Conservation (phyloP, 2,329 filamentous ascomycete genomes). For the Phyllosticta citribraziliensis region DNA sequence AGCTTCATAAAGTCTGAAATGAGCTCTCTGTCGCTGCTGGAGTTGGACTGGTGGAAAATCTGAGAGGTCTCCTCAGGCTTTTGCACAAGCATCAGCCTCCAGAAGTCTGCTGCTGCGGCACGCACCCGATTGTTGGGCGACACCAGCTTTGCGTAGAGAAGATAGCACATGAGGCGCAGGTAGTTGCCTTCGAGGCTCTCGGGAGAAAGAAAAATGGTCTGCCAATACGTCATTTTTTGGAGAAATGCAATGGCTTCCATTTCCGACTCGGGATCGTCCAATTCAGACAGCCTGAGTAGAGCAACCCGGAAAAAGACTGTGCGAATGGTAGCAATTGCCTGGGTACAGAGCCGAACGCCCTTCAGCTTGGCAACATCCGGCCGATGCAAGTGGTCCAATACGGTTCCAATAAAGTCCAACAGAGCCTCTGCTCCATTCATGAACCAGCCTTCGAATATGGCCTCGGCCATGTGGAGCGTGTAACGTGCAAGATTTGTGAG, state of each 20-base stretch:
- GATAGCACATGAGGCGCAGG: conserved; percentile 79
- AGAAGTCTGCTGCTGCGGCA: conserved; percentile 68
- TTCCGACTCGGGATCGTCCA: conserved; percentile 58
- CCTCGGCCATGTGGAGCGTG: conserved; percentile 71
- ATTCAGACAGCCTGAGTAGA: conserved; percentile 71
- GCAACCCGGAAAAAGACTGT: conserved; percentile 69
- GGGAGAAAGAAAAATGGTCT: conserved; percentile 74
- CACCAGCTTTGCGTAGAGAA: conserved; percentile 82
- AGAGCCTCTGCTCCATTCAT: conserved; percentile 74
- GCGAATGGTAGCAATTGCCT: conserved; percentile 68
- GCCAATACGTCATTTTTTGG: conserved; percentile 88
- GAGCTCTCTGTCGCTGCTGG: conserved; percentile 60
- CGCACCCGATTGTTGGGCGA: conserved; percentile 59
- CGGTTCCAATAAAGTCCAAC: conserved; percentile 74
- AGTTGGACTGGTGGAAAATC: conserved; percentile 63
- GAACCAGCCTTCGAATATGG: conserved; percentile 94
- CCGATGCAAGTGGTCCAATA: conserved; percentile 81
- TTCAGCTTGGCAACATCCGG: conserved; percentile 75
- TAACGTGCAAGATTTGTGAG: conserved; percentile 81
- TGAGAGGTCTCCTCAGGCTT: conserved; percentile 73
- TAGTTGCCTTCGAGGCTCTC: conserved; percentile 72
- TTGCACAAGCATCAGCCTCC: conserved; percentile 88
- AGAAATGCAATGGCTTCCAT: conserved; percentile 61
- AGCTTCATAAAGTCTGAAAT: conserved; percentile 72
- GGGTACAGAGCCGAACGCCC: conserved; percentile 80